Percentiles rank a stretch among this genome's conserved stretches.
These are phyloP conservation scores for Eucalyptus sp. DNA, from an alignment of 345 rosid genomes.

Conservation along the genomic window DNA sequence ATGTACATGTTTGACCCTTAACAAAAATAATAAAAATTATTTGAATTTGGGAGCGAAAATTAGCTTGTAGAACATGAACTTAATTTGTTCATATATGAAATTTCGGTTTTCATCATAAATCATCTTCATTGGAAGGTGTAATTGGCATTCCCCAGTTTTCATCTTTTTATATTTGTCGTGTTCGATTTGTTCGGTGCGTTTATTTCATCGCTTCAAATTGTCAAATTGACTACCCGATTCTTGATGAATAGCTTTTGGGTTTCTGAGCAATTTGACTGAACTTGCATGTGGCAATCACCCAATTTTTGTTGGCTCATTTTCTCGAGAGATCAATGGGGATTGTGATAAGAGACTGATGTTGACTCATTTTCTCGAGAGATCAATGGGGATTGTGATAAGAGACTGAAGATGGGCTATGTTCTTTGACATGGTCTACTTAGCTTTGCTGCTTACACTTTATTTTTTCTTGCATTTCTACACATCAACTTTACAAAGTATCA, in stretches of 20 bases:
- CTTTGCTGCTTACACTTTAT: neutral
- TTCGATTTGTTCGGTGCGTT: rapidly evolving
- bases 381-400: neutral
- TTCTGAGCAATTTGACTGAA: neutral
- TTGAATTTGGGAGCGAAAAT: neutral
- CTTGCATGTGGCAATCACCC: neutral
- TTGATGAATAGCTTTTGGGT: neutral
- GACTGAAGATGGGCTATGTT: neutral
- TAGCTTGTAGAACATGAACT: no score
- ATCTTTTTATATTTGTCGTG: rapidly evolving
- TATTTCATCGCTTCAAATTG: neutral
- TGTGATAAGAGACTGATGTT: neutral
- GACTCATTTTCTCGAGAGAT: neutral
- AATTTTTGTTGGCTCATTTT: neutral
- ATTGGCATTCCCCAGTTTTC: neutral
- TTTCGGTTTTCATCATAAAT: neutral
- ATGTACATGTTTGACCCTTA: neutral
- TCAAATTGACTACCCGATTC: neutral
- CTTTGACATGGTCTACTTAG: neutral
- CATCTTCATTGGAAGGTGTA: neutral
- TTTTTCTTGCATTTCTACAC: no score
- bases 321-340: neutral
- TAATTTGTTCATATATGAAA: neutral
- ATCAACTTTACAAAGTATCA: no score
- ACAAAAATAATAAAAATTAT: neutral